Evolutionary conservation across 805 yeast genomes (phyloP).

Genomic region (Barnettozyma siamensis): DNA sequence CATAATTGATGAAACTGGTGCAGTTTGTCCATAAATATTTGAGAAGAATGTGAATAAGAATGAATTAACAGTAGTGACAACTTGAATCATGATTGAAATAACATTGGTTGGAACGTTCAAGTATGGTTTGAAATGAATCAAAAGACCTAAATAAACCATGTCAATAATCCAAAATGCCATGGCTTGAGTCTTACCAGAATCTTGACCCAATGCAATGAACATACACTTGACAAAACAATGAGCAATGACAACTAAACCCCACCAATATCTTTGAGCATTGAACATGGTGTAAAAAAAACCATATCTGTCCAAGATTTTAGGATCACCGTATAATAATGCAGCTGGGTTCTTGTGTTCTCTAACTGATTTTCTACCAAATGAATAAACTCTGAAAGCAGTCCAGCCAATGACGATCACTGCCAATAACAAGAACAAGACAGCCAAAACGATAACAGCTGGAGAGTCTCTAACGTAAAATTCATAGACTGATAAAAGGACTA

Average conservation of each 20-base stretch:
- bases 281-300: slow-evolving; percentile 91
- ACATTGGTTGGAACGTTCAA: slow-evolving; percentile 80
- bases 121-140: slow-evolving; percentile 67
- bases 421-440: slow-evolving; percentile 62
- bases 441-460: slow-evolving; percentile 80
- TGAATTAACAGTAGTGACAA: slow-evolving; percentile 73
- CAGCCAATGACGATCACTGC: slow-evolving; percentile 56
- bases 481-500: slow-evolving; percentile 76
- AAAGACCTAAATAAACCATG: slow-evolving; percentile 55
- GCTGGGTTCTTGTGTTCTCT: slow-evolving; percentile 71
- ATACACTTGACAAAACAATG: slow-evolving; percentile 63
- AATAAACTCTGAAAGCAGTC: slow-evolving; percentile 58
- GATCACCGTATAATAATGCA: slow-evolving; percentile 77
- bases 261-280: slow-evolving; percentile 76
- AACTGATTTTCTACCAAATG: slow-evolving; percentile 59
- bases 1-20: slow-evolving; percentile 76
- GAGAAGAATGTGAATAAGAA: slow-evolving; percentile 84
- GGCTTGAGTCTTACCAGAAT: slow-evolving; percentile 76
- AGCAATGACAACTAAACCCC: slow-evolving; percentile 58
- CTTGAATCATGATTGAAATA: slow-evolving; percentile 63
- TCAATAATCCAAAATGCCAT: slow-evolving; percentile 73
- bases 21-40: slow-evolving; percentile 74
- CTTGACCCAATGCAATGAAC: slow-evolving; percentile 75
- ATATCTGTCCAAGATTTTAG: slow-evolving; percentile 63
- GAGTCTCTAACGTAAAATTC: slow-evolving; percentile 80